phyloP scores from a whole-genome alignment of 352 stramenopile genomes.

The Phytophthora uliginosa region DNA sequence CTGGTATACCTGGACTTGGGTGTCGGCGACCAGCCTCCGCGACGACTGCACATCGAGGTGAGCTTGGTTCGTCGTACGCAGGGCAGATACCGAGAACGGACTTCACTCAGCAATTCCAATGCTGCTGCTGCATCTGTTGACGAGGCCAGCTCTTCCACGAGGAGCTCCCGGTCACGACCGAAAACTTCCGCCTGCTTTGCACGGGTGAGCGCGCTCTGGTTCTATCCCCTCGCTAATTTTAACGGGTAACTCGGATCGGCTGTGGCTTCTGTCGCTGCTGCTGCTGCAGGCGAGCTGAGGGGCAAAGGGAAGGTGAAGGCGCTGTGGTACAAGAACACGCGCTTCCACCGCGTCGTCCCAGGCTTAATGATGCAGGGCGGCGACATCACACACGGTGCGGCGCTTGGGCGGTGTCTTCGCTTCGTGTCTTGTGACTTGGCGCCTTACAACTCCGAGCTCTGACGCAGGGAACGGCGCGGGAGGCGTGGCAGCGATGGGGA shows the following conservation, averaged over 20 bases:
- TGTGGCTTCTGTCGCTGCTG: background rate
- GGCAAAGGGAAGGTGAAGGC: slow-evolving; percentile 56
- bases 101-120: too few relatives aligned
- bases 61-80: background rate
- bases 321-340: slow-evolving; percentile 95
- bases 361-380: slow-evolving; percentile 99
- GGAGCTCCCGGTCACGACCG: slow-evolving; percentile 69
- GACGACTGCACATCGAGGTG: slow-evolving; percentile 75
- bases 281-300: slow-evolving; percentile 52
- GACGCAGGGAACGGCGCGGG: slow-evolving; percentile 90
- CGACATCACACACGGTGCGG: slow-evolving; percentile 90
- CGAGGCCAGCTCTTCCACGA: slow-evolving; percentile 71
- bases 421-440: background rate
- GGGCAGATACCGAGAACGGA: too few relatives aligned
- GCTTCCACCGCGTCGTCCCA: slow-evolving; percentile 98
- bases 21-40: slow-evolving; percentile 57
- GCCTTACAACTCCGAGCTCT: background rate
- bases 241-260: background rate
- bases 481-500: slow-evolving; percentile 93
- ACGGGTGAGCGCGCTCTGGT: slow-evolving; percentile 28
- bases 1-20: slow-evolving; percentile 77
- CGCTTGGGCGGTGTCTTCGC: background rate
- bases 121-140: background rate
- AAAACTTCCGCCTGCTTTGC: slow-evolving; percentile 71
- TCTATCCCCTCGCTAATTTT: background rate